Conservation (phyloP, 345 rosid species). For the Pistacia vera region DNA sequence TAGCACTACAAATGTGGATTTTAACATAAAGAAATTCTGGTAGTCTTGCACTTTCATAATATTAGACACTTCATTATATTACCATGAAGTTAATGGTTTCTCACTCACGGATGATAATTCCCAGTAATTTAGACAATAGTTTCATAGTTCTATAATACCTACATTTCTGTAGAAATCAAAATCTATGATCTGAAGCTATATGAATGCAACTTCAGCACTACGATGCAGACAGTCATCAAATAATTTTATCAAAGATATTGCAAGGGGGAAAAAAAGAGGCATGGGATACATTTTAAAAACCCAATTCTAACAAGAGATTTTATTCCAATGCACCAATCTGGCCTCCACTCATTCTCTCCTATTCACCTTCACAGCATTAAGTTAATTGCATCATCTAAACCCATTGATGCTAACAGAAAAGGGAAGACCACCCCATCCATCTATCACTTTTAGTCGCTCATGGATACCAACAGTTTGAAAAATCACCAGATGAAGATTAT, state of each 20-base stretch:
- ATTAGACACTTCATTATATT: not conserved
- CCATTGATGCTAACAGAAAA: not conserved
- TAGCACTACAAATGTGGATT: slow-evolving; percentile 5
- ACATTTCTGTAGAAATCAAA: not conserved
- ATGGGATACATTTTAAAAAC: not conserved
- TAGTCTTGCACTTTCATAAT: not conserved
- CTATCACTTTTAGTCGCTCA: not conserved
- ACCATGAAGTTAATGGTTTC: not conserved
- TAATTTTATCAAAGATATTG: too few species aligned
- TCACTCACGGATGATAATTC: not conserved
- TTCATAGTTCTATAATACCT: not conserved
- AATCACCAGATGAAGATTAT: not conserved
- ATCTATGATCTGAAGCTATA: not conserved
- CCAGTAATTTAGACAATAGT: not conserved
- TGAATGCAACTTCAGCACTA: not conserved
- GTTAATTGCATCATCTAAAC: not conserved
- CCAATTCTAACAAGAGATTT: not conserved
- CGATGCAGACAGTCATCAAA: too few species aligned
- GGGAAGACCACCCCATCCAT: not conserved
- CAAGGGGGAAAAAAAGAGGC: not conserved
- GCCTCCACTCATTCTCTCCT: not conserved
- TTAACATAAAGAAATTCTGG: not conserved
- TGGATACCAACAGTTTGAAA: not conserved
- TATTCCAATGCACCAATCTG: not conserved
- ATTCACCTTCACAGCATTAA: not conserved